Conservation (phyloP, 331 rosid genomes). For the Malus hybrid region DNA sequence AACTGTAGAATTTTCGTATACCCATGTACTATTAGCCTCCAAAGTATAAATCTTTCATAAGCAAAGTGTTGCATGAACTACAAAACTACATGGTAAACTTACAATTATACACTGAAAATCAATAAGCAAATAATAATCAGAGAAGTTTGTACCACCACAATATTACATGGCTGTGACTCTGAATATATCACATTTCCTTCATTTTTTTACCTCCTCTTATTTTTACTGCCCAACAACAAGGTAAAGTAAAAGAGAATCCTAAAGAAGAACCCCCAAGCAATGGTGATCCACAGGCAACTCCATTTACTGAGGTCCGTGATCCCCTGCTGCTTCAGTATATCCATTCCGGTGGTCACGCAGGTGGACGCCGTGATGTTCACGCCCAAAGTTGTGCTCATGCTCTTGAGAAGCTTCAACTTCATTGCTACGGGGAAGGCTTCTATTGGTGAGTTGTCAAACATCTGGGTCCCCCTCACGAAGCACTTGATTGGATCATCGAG, state of each 20-base stretch:
- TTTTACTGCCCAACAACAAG: conserved; percentile 44
- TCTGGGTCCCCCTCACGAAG: conserved; percentile 44
- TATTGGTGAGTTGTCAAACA: conserved; percentile 50
- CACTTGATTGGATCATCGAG: conserved; percentile 28
- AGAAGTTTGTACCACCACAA: background rate
- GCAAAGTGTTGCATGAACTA: background rate
- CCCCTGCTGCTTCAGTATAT: conserved; percentile 45
- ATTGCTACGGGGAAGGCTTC: conserved; percentile 21
- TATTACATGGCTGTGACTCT: background rate
- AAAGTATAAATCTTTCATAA: background rate
- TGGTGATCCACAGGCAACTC: conserved; percentile 44
- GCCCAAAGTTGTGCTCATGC: conserved; percentile 41
- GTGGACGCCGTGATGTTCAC: conserved; percentile 32
- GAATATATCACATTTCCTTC: background rate
- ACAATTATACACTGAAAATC: background rate
- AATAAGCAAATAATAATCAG: background rate
- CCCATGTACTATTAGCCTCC: no score
- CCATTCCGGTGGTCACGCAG: conserved; percentile 46
- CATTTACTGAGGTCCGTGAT: conserved; percentile 43
- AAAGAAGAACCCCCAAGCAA: conserved; percentile 60
- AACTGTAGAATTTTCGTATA: no score
- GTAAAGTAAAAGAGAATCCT: conserved; percentile 41
- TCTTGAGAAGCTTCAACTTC: conserved; percentile 36
- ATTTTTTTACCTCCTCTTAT: conserved; percentile 28
- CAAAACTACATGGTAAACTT: background rate